Conservation (phyloP, 208 protist species). For the Leishmania turanica region DNA sequence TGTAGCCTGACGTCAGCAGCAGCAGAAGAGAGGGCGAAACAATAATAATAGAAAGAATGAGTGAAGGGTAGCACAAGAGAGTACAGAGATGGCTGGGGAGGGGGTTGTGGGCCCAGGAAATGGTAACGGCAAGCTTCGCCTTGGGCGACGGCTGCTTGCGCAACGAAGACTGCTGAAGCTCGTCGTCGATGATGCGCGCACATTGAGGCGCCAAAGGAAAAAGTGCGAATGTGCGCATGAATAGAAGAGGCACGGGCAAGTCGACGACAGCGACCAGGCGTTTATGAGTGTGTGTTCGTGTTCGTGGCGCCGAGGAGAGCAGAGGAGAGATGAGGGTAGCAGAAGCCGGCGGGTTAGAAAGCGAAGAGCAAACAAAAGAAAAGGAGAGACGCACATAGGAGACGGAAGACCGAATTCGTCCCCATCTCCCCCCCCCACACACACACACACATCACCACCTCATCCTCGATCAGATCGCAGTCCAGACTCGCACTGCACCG, state of each 20-base stretch:
- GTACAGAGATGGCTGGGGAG: neutral
- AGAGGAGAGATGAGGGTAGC: neutral
- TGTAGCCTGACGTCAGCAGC: neutral
- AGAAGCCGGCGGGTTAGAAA: neutral
- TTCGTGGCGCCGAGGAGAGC: neutral
- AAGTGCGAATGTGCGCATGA: conserved; percentile 2
- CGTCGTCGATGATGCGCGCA: neutral
- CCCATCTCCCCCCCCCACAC: neutral
- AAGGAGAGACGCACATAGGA: neutral
- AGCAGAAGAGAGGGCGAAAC: neutral
- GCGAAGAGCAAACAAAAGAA: neutral
- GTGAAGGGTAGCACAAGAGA: neutral
- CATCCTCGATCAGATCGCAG: neutral
- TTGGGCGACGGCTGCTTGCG: neutral
- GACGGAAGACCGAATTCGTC: neutral
- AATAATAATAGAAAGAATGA: conserved; percentile 1
- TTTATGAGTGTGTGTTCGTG: neutral
- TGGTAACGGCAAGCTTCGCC: neutral
- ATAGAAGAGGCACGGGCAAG: neutral
- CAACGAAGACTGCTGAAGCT: neutral
- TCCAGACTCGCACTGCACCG: neutral
- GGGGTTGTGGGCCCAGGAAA: neutral
- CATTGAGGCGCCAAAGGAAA: neutral
- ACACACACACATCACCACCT: neutral
- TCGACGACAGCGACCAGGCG: neutral